phyloP scores from a whole-genome alignment of 305 asterid genomes.

The Solanum hybrid region DNA sequence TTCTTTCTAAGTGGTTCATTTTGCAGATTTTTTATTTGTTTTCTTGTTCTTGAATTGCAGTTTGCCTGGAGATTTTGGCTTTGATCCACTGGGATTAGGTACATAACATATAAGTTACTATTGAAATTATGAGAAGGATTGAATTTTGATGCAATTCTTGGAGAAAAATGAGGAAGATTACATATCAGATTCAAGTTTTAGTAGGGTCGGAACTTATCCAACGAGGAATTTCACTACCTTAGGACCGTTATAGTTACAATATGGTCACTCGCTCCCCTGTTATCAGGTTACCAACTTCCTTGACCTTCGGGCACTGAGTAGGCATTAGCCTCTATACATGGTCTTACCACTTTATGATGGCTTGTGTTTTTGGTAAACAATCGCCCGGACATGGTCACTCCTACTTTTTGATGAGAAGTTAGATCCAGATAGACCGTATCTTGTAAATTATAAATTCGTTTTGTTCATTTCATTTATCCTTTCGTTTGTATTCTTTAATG shows the following conservation, averaged over 20 bases:
- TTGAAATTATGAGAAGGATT: background rate
- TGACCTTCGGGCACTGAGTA: background rate
- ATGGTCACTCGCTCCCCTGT: background rate
- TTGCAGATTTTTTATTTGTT: background rate
- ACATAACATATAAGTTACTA: background rate
- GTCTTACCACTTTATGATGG: background rate
- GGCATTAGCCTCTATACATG: background rate
- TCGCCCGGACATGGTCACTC: background rate
- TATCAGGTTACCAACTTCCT: background rate
- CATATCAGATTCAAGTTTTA: background rate
- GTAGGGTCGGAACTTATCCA: background rate
- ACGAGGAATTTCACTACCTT: background rate
- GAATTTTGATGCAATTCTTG: background rate
- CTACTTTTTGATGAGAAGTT: background rate
- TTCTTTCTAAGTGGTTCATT: background rate
- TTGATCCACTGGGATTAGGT: constrained; percentile 83
- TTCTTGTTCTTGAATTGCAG: constrained; percentile 20
- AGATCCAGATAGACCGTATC: background rate
- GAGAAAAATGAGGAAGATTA: background rate
- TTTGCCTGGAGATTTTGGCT: constrained; percentile 87
- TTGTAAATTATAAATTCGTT: background rate
- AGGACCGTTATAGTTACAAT: background rate
- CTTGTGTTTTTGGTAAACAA: background rate
- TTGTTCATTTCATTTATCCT: background rate
- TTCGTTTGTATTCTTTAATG: background rate